Evolutionary conservation across 139 green algal genomes (phyloP), one percentile per base, ranked within the genome.

Genomic region (Chlorella sp.): DNA sequence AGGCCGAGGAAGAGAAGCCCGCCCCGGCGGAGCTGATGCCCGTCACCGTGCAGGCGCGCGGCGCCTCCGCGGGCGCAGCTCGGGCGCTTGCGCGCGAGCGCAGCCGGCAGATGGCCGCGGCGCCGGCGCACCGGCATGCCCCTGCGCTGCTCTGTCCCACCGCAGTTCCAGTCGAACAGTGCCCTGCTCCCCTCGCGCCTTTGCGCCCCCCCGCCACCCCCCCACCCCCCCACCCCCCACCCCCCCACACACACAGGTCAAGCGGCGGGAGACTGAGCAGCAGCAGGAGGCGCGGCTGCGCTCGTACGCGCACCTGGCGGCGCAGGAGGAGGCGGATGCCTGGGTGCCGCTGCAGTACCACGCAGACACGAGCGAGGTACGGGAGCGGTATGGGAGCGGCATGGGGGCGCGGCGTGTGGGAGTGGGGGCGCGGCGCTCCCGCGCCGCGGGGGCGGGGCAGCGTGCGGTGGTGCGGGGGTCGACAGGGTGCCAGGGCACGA

Each of bases 181-280:
- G n/a, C n/a, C n/a, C n/a, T n/a, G n/a, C n/a, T n/a, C n/a, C n/a
- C n/a, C n/a, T n/a, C n/a, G n/a, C n/a, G n/a, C n/a, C n/a, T n/a
- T n/a, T n/a, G n/a, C n/a, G n/a, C n/a, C n/a, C n/a, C n/a, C n/a
- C n/a, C n/a, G n/a, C n/a, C n/a, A n/a, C n/a, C n/a, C n/a, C n/a
- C n/a, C n/a, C n/a, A n/a, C n/a, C n/a, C n/a, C n/a, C n/a, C n/a
- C n/a, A 62, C 12, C 53, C 19, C 7, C 38, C 23, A 6, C 58
- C 43, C 0, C 19, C 21, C 23, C 33, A 56, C n/a, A n/a, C n/a
- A n/a, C n/a, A n/a, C 87, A 93, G 79, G 87, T 96, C 55, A 83
- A 87, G 81, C 78, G 88, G 68, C 81, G 90, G 0, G 93, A 97
- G 77, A 98, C 93, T 27, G 93, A 98, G 82, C 81, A 89, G 29